Conservation (phyloP, 202 grass and related monocot genomes). For the Zizania palustris region DNA sequence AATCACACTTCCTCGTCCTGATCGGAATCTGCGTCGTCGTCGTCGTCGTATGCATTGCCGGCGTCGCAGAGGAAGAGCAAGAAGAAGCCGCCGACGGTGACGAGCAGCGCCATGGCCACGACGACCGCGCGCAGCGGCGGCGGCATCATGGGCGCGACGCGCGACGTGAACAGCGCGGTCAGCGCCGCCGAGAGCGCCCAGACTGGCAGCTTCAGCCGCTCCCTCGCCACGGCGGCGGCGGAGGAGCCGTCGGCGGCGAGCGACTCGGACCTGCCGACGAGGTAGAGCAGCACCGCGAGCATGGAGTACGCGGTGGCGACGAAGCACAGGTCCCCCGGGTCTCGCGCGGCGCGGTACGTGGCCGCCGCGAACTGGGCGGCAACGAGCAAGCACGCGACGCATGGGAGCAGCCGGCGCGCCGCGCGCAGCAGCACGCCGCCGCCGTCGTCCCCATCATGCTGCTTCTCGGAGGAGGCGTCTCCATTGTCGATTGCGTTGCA, state of each 20-base stretch:
- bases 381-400: neutral
- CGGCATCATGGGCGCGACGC: slow-evolving; percentile 20
- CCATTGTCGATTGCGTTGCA: too few species aligned
- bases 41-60: neutral
- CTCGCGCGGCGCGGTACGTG: neutral
- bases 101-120: neutral
- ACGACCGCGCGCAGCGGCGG: neutral
- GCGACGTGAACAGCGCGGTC: neutral
- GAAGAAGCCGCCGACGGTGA: slow-evolving; percentile 12
- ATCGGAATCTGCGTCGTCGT: neutral
- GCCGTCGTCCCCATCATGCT: neutral
- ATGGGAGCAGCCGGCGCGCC: neutral
- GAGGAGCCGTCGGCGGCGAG: neutral
- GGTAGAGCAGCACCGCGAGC: neutral
- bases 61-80: slow-evolving; percentile 13
- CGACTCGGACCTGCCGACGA: neutral
- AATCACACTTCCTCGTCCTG: neutral
- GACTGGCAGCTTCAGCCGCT: neutral
- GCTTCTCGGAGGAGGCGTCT: neutral
- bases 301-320: neutral
- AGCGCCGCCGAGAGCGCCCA: slow-evolving; percentile 36
- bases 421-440: neutral
- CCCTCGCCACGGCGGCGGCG: neutral
- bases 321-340: neutral
- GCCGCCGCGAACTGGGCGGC: neutral